Percentiles rank a stretch among this genome's conserved stretches.
phyloP scores from a whole-genome alignment of 2,329 filamentous ascomycete species.

The Xenosphaeropsis pyriputrescens region DNA sequence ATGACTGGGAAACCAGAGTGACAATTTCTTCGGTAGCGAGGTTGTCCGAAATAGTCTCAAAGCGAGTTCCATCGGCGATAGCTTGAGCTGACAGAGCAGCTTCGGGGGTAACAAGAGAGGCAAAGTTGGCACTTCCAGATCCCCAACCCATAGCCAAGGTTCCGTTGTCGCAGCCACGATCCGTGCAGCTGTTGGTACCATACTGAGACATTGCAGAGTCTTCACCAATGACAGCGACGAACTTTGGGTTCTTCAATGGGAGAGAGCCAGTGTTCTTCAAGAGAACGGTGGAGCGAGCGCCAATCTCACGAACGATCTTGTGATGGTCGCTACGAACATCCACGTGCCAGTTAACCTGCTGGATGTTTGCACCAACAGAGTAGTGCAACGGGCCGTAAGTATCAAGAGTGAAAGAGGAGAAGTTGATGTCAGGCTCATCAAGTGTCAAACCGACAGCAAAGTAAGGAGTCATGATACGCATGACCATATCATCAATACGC shows the following conservation, averaged over 20 bases:
- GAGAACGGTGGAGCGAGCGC: conserved; percentile 69
- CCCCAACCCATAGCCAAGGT: conserved; percentile 70
- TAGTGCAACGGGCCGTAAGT: conserved; percentile 58
- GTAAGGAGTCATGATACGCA: conserved; percentile 62
- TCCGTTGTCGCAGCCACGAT: conserved; percentile 35
- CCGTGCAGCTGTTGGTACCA: conserved; percentile 65
- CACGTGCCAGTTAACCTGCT: conserved; percentile 65
- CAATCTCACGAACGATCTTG: conserved; percentile 58
- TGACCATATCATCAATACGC: conserved; percentile 82
- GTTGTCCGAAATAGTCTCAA: conserved; percentile 56
- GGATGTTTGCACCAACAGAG: conserved; percentile 43
- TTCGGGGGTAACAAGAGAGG: conserved; percentile 66
- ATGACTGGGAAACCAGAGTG: conserved; percentile 42
- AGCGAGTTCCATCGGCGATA: conserved; percentile 38
- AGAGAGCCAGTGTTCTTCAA: conserved; percentile 72
- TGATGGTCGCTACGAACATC: conserved; percentile 71
- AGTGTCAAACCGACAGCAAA: conserved; percentile 48
- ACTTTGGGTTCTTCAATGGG: conserved; percentile 65
- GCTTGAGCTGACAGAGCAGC: conserved; percentile 54
- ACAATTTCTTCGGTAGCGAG: conserved; percentile 53
- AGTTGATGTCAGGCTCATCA: conserved; percentile 45
- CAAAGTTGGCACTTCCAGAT: conserved; percentile 57
- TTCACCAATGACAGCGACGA: conserved; percentile 65
- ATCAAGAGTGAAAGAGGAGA: conserved; percentile 73
- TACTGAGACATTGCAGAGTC: conserved; percentile 63